A percentile compares a stretch with the other conserved stretches of the same genome.
phyloP scores from a whole-genome alignment of 331 rosid species.

The Malus hybrid region DNA sequence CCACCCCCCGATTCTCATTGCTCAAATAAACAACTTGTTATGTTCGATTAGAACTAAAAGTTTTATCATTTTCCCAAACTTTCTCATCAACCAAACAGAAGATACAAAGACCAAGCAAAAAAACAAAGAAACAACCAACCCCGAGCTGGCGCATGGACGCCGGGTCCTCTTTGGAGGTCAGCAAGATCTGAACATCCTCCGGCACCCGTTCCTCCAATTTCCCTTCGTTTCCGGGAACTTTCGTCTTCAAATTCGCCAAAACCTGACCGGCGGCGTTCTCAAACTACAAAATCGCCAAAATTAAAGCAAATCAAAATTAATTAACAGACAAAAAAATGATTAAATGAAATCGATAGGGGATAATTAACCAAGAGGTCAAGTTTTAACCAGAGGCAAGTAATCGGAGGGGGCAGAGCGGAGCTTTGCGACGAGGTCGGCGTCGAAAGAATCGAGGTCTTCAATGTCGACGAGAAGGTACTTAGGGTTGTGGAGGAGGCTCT shows the following conservation, averaged over 20 bases:
- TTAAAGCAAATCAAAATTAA: neutral
- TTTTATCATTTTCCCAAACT: neutral
- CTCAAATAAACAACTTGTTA: neutral
- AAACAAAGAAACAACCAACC: slow-evolving; percentile 30
- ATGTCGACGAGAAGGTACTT: slow-evolving; percentile 56
- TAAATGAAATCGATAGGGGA: neutral
- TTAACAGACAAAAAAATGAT: neutral
- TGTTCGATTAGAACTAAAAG: neutral
- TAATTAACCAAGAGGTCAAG: neutral
- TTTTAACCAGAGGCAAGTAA: slow-evolving; percentile 57
- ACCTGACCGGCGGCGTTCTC: slow-evolving; percentile 98
- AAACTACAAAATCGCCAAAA: slow-evolving; percentile 34
- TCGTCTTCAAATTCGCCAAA: slow-evolving; percentile 67
- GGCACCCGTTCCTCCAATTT: slow-evolving; percentile 76
- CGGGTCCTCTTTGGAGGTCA: slow-evolving; percentile 78
- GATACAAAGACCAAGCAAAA: neutral
- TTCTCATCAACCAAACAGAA: neutral
- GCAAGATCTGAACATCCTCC: slow-evolving; percentile 84
- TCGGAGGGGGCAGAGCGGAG: slow-evolving; percentile 87
- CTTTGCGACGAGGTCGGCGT: slow-evolving; percentile 62
- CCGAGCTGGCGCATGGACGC: slow-evolving; percentile 79
- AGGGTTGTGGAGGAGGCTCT: slow-evolving; percentile 66
- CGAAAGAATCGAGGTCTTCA: slow-evolving; percentile 76
- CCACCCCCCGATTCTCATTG: neutral
- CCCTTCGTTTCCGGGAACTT: slow-evolving; percentile 79